Conservation (phyloP, 768 basidiomycete species). For the Hortiboletus campestris region DNA sequence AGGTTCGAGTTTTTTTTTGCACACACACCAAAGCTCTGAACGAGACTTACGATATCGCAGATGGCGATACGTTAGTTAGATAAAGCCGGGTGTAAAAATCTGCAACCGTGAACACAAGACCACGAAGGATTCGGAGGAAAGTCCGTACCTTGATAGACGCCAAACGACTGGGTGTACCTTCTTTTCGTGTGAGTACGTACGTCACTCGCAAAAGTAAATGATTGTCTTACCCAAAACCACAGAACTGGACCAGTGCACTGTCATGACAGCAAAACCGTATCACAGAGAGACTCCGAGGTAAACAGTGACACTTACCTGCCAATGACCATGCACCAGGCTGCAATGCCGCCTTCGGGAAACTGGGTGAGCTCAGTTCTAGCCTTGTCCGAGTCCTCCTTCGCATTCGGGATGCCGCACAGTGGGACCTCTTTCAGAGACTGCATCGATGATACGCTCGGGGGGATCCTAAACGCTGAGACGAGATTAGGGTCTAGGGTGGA, state of each 20-base stretch:
- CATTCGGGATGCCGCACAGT: background rate
- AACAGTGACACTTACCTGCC: conserved; percentile 18
- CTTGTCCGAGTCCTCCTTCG: background rate
- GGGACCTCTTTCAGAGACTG: background rate
- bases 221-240: conserved; percentile 31
- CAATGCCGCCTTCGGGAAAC: conserved; percentile 30
- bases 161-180: conserved; percentile 37
- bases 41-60: conserved; percentile 36
- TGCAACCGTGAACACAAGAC: conserved; percentile 8
- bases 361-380: background rate
- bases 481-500: background rate
- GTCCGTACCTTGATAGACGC: conserved; percentile 40
- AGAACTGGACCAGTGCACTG: conserved; percentile 33
- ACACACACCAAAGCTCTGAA: background rate
- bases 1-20: background rate
- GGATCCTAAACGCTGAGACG: background rate
- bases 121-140: background rate
- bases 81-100: conserved; percentile 40
- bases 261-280: background rate
- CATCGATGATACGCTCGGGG: background rate
- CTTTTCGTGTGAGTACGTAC: background rate
- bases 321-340: conserved; percentile 25
- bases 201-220: background rate
- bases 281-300: background rate
- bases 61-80: conserved; percentile 34